Evolutionary conservation across 192 early-diverging fungal genomes (phyloP).

Genomic region (Umbelopsis sp.): DNA sequence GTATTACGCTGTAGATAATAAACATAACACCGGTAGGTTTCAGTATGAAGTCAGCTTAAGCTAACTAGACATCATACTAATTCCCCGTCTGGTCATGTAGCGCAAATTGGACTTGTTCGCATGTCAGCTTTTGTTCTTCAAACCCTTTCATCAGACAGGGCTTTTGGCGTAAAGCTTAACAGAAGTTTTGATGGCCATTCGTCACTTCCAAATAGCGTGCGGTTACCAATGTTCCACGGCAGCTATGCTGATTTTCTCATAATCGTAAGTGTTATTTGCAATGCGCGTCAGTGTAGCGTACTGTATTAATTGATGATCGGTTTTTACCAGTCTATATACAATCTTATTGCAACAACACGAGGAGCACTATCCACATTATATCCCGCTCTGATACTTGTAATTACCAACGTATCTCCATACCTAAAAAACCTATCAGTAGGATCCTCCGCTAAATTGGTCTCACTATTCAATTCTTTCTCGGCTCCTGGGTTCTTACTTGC

Average conservation of each 20-base stretch:
- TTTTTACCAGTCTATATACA: constrained; percentile 65
- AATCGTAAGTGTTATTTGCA: constrained; percentile 53
- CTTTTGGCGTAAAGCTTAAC: constrained; percentile 69
- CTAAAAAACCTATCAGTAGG: constrained; percentile 73
- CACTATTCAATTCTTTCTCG: constrained; percentile 76
- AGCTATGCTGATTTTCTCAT: constrained; percentile 85
- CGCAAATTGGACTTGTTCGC: constrained; percentile 74
- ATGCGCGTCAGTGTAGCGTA: constrained; percentile 11
- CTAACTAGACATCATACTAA: neutral
- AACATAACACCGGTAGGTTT: constrained; percentile 56
- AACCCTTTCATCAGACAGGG: constrained; percentile 67
- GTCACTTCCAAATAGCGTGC: constrained; percentile 60
- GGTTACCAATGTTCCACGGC: constrained; percentile 60
- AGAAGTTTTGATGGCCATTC: constrained; percentile 61
- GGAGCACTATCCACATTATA: constrained; percentile 68
- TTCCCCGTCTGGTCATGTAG: constrained; percentile 18
- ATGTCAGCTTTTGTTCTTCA: constrained; percentile 76
- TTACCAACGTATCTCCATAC: constrained; percentile 84
- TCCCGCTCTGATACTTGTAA: constrained; percentile 75
- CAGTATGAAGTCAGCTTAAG: neutral
- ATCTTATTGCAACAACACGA: constrained; percentile 74
- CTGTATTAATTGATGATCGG: neutral
- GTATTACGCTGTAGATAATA: constrained; percentile 64
- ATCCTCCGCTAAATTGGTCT: constrained; percentile 73
- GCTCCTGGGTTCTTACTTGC: constrained; percentile 80